Conservation (phyloP, 495 filamentous ascomycete species). For the Filosporella fistucella region DNA sequence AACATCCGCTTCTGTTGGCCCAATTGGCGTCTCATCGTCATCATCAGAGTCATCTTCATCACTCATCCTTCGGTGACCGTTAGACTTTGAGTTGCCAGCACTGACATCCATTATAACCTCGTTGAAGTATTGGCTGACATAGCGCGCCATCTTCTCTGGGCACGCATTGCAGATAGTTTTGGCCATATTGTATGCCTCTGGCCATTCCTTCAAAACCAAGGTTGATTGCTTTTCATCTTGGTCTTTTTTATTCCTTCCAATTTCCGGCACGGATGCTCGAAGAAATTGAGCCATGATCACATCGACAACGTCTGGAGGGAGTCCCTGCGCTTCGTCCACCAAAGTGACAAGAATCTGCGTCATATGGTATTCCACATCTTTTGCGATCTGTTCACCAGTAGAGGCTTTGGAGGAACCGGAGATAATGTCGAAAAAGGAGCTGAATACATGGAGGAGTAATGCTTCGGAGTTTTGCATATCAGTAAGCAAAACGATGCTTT, state of each 20-base stretch:
- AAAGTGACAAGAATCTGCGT: conserved; percentile 76
- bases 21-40: conserved; percentile 56
- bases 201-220: conserved; percentile 75
- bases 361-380: conserved; percentile 92
- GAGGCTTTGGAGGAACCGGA: conserved; percentile 69
- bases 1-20: conserved; percentile 75
- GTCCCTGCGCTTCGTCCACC: conserved; percentile 77
- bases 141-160: conserved; percentile 87
- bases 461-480: conserved; percentile 77
- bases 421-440: conserved; percentile 85
- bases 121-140: conserved; percentile 94
- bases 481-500: conserved; percentile 91
- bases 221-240: conserved; percentile 71
- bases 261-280: conserved; percentile 54
- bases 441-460: conserved; percentile 77
- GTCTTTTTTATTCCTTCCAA: conserved; percentile 49
- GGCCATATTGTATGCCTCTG: conserved; percentile 92
- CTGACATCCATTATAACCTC: conserved; percentile 91
- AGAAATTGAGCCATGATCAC: conserved; percentile 94
- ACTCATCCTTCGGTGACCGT: conserved; percentile 45
- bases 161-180: conserved; percentile 88
- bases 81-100: conserved; percentile 34
- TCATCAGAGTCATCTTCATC: conserved; percentile 57
- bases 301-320: conserved; percentile 83
- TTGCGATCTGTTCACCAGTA: conserved; percentile 74